A percentile compares a stretch with the other conserved stretches of the same genome.
phyloP scores from a whole-genome alignment of 768 basidiomycete genomes.

The Collybiopsis luxurians region DNA sequence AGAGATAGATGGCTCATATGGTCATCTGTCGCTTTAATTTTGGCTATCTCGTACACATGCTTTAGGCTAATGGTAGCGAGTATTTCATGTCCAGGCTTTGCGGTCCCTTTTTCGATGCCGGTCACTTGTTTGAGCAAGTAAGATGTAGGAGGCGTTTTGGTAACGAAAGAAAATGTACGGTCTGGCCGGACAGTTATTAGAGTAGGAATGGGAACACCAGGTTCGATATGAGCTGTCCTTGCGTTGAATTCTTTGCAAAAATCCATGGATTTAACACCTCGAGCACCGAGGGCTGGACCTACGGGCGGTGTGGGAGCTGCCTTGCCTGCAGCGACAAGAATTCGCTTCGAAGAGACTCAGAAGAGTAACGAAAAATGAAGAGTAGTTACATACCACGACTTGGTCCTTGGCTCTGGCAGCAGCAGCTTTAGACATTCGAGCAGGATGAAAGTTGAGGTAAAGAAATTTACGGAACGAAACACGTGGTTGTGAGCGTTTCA shows the following conservation, averaged over 20 bases:
- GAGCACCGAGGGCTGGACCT: constrained; percentile 95
- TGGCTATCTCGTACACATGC: constrained; percentile 98
- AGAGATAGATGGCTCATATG: constrained; percentile 84
- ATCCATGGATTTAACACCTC: constrained; percentile 99
- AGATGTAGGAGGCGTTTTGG: constrained; percentile 86
- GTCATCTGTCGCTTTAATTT: constrained; percentile 91
- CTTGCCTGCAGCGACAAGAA: constrained; percentile 90
- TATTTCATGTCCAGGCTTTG: constrained; percentile 74
- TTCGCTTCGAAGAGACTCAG: constrained; percentile 48
- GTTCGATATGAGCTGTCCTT: constrained; percentile 83
- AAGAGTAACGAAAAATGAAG: constrained; percentile 11
- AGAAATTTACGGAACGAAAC: neutral
- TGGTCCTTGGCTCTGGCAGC: constrained; percentile 63
- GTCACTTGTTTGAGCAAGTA: constrained; percentile 91
- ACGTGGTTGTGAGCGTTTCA: constrained; percentile 2
- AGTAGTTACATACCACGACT: constrained; percentile 59
- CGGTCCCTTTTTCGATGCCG: constrained; percentile 88
- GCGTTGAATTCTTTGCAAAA: constrained; percentile 99
- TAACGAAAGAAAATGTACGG: constrained; percentile 90
- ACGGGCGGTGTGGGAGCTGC: constrained; percentile 96
- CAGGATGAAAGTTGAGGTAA: neutral
- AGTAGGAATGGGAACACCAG: constrained; percentile 88
- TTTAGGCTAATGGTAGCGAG: constrained; percentile 87
- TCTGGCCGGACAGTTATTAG: constrained; percentile 92
- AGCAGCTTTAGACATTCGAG: constrained; percentile 61